Percentiles rank a stretch among this genome's conserved stretches.
phyloP scores from a whole-genome alignment of 2,329 filamentous ascomycete genomes.

The Cyanodermella asteris region DNA sequence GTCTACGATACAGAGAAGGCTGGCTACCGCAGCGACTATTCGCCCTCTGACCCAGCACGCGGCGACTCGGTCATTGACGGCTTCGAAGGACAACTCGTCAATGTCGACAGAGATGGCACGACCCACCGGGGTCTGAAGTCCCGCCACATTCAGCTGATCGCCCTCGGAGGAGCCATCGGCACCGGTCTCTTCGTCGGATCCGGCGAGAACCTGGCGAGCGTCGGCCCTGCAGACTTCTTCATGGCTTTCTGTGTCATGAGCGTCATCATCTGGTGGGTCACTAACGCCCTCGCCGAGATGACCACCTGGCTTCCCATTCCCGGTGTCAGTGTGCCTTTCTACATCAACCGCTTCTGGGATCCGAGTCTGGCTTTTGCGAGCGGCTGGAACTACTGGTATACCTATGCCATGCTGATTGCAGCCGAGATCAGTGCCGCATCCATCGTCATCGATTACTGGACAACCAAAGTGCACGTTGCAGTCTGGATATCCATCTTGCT shows the following conservation, averaged over 20 bases:
- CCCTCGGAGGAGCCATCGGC: slow-evolving; percentile 18
- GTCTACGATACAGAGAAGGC: too few species aligned
- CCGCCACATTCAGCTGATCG: slow-evolving; percentile 13
- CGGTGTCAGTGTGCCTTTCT: slow-evolving; percentile 28
- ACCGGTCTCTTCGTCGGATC: slow-evolving; percentile 32
- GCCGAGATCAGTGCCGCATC: slow-evolving; percentile 25
- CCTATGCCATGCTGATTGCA: slow-evolving; percentile 23
- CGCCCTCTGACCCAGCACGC: too few species aligned
- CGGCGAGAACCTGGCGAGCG: slow-evolving; percentile 14
- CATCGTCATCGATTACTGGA: slow-evolving; percentile 23
- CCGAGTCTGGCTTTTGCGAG: slow-evolving; percentile 14
- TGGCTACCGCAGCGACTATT: too few species aligned
- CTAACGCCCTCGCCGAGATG: slow-evolving; percentile 32
- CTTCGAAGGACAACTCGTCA: too few species aligned
- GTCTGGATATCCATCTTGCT: slow-evolving; percentile 26
- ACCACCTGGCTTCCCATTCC: slow-evolving; percentile 31
- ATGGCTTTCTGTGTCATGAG: slow-evolving; percentile 18
- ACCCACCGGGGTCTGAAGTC: slow-evolving; percentile 11
- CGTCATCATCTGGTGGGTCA: slow-evolving; percentile 18
- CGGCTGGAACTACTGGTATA: slow-evolving; percentile 26
- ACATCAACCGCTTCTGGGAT: slow-evolving; percentile 3
- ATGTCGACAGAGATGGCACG: too few species aligned
- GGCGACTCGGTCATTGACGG: too few species aligned
- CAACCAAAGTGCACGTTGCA: slow-evolving; percentile 14
- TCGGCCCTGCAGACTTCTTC: slow-evolving; percentile 15